Evolutionary conservation across 768 basidiomycete species (phyloP), one percentile per base, ranked within the genome.

Genomic region (Tylopilus rubrobrunneus): DNA sequence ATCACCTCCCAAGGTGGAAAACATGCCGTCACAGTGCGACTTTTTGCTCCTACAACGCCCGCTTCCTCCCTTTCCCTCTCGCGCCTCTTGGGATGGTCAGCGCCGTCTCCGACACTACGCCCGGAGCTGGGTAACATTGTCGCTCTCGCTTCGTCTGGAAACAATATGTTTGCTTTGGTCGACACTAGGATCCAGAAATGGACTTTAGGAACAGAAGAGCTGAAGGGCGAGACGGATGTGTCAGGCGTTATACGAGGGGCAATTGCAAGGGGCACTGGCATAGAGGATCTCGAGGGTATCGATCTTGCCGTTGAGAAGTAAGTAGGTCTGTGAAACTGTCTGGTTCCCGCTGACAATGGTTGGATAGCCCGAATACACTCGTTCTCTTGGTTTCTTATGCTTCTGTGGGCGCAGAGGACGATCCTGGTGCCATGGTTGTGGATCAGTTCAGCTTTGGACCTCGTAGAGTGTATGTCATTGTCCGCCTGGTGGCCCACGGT

Each of bases 131-230:
- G 84, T 14, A 86, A 87, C 58, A 77, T 90, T 40, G 86, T 78
- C 45, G 80, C 88, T 0, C 76, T 91, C 8, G 76, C 79, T 7
- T 76, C 76, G 58, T 73, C 19, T 65, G 81, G 81, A 12, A 69
- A 74, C 55, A 78, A 85, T 45, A 65, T 91, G 12, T 91, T 87
- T 85, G 81, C 78, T 11, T 71, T 89, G 37, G 80, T 86, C 4
- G 85, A 86, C 48, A 83, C 80, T 17, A 74, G 80, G 15, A 65
- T 92, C 33, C 87, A 89, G 63, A 79, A 76, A 54, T 92, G 89
- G 89, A 41, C 53, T n/a, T 34, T 70, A 12, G 55, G 52, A 39
- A 80, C 75, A 31, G 88, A 90, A 62, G 83, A 87, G 53, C 62
- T 86, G 27, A 60, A 77, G 3, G 53, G 77, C 34, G 86, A 89